Evolutionary conservation across 768 basidiomycete genomes (phyloP).

Genomic region (Tephrocybe rancida): DNA sequence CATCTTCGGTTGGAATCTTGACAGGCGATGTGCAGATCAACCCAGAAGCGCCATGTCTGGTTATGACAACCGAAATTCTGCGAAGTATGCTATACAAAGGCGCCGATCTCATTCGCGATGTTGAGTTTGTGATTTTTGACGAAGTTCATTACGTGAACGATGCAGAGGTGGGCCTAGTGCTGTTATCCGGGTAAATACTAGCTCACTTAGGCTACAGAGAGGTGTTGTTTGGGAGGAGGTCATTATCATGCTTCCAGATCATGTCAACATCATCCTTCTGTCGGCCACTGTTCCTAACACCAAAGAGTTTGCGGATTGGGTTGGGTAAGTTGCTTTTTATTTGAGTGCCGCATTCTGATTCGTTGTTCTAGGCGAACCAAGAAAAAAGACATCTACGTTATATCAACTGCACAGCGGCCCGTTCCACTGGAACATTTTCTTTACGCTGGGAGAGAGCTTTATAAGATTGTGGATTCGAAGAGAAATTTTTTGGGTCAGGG

Average conservation of each 20-base stretch:
- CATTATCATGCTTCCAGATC: conserved; percentile 99
- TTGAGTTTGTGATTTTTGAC: conserved; percentile 99
- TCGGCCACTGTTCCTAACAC: conserved; percentile 99
- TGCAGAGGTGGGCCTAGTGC: conserved; percentile 69
- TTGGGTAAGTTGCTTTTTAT: conserved; percentile 66
- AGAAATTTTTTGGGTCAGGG: conserved; percentile 75
- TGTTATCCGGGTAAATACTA: background rate
- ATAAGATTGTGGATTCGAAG: conserved; percentile 88
- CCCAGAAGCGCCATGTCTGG: conserved; percentile 93
- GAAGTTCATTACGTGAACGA: conserved; percentile 99
- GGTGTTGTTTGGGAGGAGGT: conserved; percentile 99
- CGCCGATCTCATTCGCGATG: conserved; percentile 96
- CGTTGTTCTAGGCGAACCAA: conserved; percentile 79
- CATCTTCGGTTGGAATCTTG: conserved; percentile 90
- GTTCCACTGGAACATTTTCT: conserved; percentile 97
- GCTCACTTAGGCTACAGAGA: conserved; percentile 51
- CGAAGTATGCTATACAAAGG: conserved; percentile 99
- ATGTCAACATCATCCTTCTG: conserved; percentile 95
- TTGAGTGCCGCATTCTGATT: background rate
- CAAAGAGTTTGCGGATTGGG: conserved; percentile 98
- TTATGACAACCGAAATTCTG: conserved; percentile 98
- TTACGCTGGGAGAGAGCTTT: conserved; percentile 90
- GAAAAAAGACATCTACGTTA: conserved; percentile 99
- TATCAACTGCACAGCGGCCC: conserved; percentile 93
- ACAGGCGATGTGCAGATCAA: conserved; percentile 99